These are phyloP conservation scores for Pyrus bretschneideri DNA, from an alignment of 306 rosid genomes.

Conservation along the genomic window DNA sequence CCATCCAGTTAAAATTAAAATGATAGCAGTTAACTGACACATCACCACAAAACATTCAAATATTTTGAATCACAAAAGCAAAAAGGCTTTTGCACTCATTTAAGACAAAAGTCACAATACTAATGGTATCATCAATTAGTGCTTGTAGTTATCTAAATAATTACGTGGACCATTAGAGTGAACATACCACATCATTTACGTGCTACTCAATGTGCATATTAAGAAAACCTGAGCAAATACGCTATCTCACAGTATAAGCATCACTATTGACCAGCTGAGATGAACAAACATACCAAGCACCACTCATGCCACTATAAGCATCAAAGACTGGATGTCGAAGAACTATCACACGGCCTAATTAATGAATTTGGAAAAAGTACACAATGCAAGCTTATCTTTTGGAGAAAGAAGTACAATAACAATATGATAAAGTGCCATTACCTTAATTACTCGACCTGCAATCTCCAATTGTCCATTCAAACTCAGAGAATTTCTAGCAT, in stretches of 20 bases:
- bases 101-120: neutral
- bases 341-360: neutral
- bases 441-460: slow-evolving; percentile 86
- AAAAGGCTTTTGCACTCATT: neutral
- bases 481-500: slow-evolving; percentile 80
- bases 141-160: neutral
- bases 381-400: neutral
- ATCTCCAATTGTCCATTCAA: slow-evolving; percentile 91
- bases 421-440: slow-evolving; percentile 19
- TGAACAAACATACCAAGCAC: neutral
- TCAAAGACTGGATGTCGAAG: neutral
- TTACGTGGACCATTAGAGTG: neutral
- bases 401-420: neutral
- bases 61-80: neutral
- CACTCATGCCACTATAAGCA: neutral
- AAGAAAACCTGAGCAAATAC: neutral
- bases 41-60: neutral
- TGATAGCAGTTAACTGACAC: neutral
- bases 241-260: neutral
- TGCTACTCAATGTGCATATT: neutral
- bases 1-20: neutral
- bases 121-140: neutral
- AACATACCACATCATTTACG: neutral
- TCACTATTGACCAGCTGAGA: neutral
- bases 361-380: neutral